Conservation (phyloP, 2,329 filamentous ascomycete genomes). For the Cladosporium cucumerinum region DNA sequence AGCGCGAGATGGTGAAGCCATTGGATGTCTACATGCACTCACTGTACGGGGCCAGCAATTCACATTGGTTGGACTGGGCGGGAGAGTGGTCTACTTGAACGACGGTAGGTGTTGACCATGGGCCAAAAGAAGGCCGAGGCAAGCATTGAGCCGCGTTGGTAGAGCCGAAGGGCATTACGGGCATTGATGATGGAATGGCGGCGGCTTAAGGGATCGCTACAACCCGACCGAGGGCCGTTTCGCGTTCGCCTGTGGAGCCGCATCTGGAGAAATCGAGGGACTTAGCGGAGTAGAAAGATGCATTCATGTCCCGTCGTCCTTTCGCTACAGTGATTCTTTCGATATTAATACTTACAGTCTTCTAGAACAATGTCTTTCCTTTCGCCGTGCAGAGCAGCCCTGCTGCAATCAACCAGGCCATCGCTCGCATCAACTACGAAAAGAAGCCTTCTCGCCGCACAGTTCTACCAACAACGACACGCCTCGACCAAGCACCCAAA, state of each 20-base stretch:
- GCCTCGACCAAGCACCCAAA: conserved; percentile 68
- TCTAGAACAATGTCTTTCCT: conserved; percentile 9
- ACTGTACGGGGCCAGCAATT: neutral
- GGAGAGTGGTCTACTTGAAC: neutral
- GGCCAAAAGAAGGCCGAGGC: conserved; percentile 3
- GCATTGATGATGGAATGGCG: neutral
- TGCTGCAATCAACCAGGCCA: conserved; percentile 22
- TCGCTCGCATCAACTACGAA: conserved; percentile 2
- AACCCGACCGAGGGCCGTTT: neutral
- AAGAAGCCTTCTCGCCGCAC: conserved; percentile 17
- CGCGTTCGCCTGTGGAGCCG: neutral
- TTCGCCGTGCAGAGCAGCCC: conserved; percentile 22
- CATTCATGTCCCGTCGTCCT: neutral
- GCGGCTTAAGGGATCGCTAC: conserved; percentile 1
- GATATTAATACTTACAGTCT: neutral
- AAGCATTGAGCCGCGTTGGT: conserved; percentile 1
- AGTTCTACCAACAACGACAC: conserved; percentile 30
- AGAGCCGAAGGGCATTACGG: neutral
- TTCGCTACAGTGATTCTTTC: neutral
- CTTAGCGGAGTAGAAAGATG: neutral
- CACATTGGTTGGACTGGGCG: conserved; percentile 9
- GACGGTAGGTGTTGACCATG: neutral
- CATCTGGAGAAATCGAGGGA: neutral
- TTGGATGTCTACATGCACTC: neutral
- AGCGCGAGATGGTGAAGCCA: conserved; percentile 16